Conservation (phyloP, 129 eudicot genomes). For the Sambucus nigra region DNA sequence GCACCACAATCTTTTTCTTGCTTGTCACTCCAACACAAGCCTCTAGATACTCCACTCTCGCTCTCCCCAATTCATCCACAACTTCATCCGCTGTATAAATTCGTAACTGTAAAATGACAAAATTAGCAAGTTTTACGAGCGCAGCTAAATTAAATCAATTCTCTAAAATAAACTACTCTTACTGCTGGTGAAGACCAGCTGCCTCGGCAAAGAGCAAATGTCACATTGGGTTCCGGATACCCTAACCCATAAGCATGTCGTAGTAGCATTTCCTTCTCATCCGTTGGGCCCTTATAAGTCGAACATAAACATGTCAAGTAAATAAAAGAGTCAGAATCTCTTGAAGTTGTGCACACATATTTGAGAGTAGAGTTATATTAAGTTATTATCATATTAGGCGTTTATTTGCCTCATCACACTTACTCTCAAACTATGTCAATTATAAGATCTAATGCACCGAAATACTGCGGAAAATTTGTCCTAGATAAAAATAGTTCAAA, state of each 20-base stretch:
- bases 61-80: slow-evolving; percentile 71
- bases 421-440: too few relatives aligned
- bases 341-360: too few relatives aligned
- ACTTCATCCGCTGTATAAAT: slow-evolving; percentile 65
- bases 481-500: too few relatives aligned
- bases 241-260: slow-evolving; percentile 78
- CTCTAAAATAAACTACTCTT: slow-evolving; percentile 18
- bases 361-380: too few relatives aligned
- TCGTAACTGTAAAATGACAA: slow-evolving; percentile 47
- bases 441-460: too few relatives aligned
- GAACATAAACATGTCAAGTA: slow-evolving; percentile 12
- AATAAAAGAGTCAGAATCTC: too few relatives aligned
- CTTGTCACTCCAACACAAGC: slow-evolving; percentile 73
- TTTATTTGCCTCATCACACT: too few relatives aligned
- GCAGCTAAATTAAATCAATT: background rate
- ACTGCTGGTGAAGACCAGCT: slow-evolving; percentile 99
- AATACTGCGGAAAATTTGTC: too few relatives aligned
- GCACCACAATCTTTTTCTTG: slow-evolving; percentile 75
- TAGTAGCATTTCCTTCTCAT: slow-evolving; percentile 75
- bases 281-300: slow-evolving; percentile 40
- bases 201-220: slow-evolving; percentile 88
- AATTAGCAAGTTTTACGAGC: background rate
- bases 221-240: slow-evolving; percentile 94
- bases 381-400: too few relatives aligned
- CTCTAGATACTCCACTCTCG: slow-evolving; percentile 80